Evolutionary conservation across 495 filamentous ascomycete genomes (phyloP).

Genomic region (Bryoglossum gracile): DNA sequence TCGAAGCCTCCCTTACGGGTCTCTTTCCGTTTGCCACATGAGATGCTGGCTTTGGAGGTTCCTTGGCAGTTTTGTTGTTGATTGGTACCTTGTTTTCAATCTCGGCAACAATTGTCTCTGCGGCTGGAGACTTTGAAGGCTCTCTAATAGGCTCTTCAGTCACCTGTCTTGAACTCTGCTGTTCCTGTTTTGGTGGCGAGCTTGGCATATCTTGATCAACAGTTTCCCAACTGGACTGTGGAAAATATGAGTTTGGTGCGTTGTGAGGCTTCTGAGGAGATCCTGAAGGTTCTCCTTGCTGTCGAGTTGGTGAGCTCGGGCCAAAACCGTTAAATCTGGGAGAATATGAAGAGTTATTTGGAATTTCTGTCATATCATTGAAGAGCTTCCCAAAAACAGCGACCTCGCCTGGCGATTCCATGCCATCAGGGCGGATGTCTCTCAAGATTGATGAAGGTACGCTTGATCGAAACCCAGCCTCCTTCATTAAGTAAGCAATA

Average conservation of each 20-base stretch:
- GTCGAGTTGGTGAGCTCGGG: conserved; percentile 26
- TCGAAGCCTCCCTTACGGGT: not conserved
- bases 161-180: not conserved
- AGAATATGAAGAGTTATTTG: conserved; percentile 17
- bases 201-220: not conserved
- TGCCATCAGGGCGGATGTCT: conserved; percentile 20
- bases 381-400: conserved; percentile 11
- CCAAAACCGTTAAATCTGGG: conserved; percentile 27
- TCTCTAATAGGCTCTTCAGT: not conserved
- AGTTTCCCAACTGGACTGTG: conserved; percentile 22
- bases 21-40: no score
- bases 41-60: no score
- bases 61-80: no score
- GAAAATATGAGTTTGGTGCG: not conserved
- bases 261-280: not conserved
- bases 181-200: not conserved
- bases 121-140: not conserved
- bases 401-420: conserved; percentile 13
- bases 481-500: conserved; percentile 32
- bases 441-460: conserved; percentile 26
- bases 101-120: no score
- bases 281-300: not conserved
- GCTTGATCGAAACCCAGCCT: conserved; percentile 35
- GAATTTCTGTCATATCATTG: conserved; percentile 13
- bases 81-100: no score